Percentiles rank a stretch among this genome's conserved stretches.
These are phyloP conservation scores for Salvia sclarea DNA, from an alignment of 305 asterid genomes.

Conservation along the genomic window DNA sequence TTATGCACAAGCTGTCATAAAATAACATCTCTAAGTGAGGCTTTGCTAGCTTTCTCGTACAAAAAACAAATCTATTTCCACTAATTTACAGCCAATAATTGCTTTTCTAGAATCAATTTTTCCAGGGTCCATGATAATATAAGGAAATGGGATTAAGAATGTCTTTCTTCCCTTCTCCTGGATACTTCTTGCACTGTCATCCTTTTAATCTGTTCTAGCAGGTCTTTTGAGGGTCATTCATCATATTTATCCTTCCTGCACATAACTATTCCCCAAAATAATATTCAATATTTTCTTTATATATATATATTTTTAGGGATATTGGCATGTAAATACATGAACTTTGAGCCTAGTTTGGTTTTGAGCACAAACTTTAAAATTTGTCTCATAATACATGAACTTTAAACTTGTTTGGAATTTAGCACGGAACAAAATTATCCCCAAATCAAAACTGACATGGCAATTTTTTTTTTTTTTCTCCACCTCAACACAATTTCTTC, in stretches of 20 bases:
- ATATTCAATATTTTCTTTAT: not conserved
- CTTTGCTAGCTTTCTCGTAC: constrained; percentile 17
- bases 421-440: too few species aligned
- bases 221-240: constrained; percentile 12
- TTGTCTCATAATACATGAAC: too few species aligned
- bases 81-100: not conserved
- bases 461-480: too few species aligned
- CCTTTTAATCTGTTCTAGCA: constrained; percentile 1
- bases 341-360: too few species aligned
- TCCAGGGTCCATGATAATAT: not conserved
- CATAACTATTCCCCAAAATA: not conserved
- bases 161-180: not conserved
- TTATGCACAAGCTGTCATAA: constrained; percentile 20
- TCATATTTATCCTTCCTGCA: not conserved
- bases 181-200: not conserved
- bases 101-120: not conserved
- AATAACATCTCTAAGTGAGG: constrained; percentile 14
- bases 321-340: too few species aligned
- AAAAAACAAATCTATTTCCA: constrained; percentile 1
- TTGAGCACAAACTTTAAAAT: too few species aligned
- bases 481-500: too few species aligned
- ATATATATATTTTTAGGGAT: too few species aligned
- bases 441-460: too few species aligned
- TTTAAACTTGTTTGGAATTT: too few species aligned
- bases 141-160: constrained; percentile 3